These are phyloP conservation scores for Letharia lupina DNA, from an alignment of 495 filamentous ascomycete species.

Conservation along the genomic window DNA sequence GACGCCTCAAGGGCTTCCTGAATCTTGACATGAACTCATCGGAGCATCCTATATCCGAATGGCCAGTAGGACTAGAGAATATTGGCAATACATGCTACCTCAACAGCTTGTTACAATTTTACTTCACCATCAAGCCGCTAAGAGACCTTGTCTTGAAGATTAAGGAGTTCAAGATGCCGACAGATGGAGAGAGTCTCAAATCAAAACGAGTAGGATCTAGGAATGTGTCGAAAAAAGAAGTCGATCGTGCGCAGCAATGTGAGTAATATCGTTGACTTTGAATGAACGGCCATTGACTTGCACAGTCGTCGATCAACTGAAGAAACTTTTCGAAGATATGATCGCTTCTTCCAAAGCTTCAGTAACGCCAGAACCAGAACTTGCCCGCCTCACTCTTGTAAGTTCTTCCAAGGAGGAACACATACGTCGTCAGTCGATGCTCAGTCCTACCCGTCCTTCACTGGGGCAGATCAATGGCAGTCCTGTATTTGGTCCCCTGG, in stretches of 20 bases:
- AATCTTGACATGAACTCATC: slow-evolving; percentile 30
- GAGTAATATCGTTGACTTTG: slow-evolving; percentile 32
- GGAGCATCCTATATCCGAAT: slow-evolving; percentile 35
- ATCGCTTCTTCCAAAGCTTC: slow-evolving; percentile 45
- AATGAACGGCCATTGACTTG: neutral
- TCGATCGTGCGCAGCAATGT: slow-evolving; percentile 65
- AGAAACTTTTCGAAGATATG: slow-evolving; percentile 62
- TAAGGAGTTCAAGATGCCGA: slow-evolving; percentile 56
- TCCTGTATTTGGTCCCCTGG: slow-evolving; percentile 45
- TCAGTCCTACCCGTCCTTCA: slow-evolving; percentile 33
- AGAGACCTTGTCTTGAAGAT: slow-evolving; percentile 71
- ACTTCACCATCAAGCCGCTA: slow-evolving; percentile 78
- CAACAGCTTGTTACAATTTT: slow-evolving; percentile 92
- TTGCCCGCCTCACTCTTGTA: slow-evolving; percentile 74
- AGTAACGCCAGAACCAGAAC: slow-evolving; percentile 62
- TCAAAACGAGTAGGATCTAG: slow-evolving; percentile 59
- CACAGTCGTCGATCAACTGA: slow-evolving; percentile 63
- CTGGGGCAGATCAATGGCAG: slow-evolving; percentile 47
- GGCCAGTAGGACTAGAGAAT: slow-evolving; percentile 80
- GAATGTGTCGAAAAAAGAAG: slow-evolving; percentile 50
- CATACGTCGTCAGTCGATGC: slow-evolving; percentile 49
- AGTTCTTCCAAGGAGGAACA: slow-evolving; percentile 51
- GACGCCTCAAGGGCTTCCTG: slow-evolving; percentile 28
- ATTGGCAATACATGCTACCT: slow-evolving; percentile 98
- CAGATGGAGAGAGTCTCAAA: slow-evolving; percentile 49